Conservation (phyloP, 1,284 basidiomycete genomes). For the Malassezia sympodialis region DNA sequence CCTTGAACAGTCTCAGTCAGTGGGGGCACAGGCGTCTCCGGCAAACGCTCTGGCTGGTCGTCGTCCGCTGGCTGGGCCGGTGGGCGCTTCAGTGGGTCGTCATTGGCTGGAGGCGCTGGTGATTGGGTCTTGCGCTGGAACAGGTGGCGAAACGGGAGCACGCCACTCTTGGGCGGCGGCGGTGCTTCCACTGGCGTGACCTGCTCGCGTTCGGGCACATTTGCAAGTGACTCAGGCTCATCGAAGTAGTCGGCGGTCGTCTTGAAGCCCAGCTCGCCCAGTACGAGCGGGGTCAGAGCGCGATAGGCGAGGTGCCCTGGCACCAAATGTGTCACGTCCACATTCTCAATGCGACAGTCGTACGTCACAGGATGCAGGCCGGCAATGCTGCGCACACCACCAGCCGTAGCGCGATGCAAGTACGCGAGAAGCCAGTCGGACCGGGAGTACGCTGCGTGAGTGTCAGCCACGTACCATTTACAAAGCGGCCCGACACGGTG, state of each 20-base stretch:
- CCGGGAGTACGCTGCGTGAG: conserved; percentile 30
- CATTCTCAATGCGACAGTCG: conserved; percentile 43
- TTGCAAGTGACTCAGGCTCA: conserved; percentile 42
- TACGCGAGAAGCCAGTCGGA: conserved; percentile 47
- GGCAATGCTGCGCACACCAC: conserved; percentile 43
- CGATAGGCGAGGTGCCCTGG: conserved; percentile 45
- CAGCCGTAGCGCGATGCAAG: conserved; percentile 43
- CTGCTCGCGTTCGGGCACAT: conserved; percentile 41
- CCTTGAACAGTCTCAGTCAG: not conserved
- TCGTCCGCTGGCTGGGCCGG: not conserved
- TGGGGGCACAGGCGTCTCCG: not conserved
- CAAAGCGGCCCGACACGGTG: conserved; percentile 43
- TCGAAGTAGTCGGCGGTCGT: conserved; percentile 48
- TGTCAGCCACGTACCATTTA: conserved; percentile 25
- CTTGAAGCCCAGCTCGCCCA: conserved; percentile 44
- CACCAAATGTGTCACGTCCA: conserved; percentile 44
- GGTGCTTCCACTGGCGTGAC: conserved; percentile 15
- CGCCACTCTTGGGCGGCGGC: not conserved
- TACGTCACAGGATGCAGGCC: conserved; percentile 43
- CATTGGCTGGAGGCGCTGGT: not conserved
- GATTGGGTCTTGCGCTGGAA: conserved; percentile 4
- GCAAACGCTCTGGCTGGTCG: too few species aligned
- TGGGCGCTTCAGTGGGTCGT: not conserved
- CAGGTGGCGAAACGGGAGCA: not conserved
- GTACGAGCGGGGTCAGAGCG: conserved; percentile 42